Percentiles rank a stretch among this genome's conserved stretches.
These are phyloP conservation scores for Coemansia asiatica DNA, from an alignment of 192 early-diverging fungal species.

Conservation along the genomic window DNA sequence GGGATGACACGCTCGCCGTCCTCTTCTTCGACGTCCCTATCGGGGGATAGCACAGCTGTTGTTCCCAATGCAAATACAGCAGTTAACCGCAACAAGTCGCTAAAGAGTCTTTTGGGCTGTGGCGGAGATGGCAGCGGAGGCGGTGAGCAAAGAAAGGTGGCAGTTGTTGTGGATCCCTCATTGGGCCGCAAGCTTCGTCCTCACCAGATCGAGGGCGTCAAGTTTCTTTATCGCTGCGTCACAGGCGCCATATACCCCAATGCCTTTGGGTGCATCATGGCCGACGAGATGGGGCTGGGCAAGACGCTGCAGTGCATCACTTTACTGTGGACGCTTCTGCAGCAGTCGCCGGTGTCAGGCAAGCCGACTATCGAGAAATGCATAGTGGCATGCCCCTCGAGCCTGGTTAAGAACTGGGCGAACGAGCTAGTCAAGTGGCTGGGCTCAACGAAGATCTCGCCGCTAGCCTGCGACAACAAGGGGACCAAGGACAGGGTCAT, in stretches of 20 bases:
- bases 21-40: conserved; percentile 10
- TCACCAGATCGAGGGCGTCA: conserved; percentile 95
- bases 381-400: conserved; percentile 95
- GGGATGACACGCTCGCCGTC: conserved; percentile 17
- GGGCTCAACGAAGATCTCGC: conserved; percentile 75
- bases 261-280: conserved; percentile 97
- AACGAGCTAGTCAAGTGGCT: conserved; percentile 98
- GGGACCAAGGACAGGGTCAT: conserved; percentile 83
- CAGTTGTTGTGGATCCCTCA: conserved; percentile 85
- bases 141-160: conserved; percentile 41
- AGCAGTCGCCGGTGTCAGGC: conserved; percentile 82
- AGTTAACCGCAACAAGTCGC: conserved; percentile 37
- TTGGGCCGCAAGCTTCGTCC: conserved; percentile 84
- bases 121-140: conserved; percentile 12
- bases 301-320: conserved; percentile 92
- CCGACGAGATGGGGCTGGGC: conserved; percentile 95
- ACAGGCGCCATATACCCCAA: conserved; percentile 73
- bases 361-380: conserved; percentile 95
- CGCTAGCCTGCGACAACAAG: conserved; percentile 87
- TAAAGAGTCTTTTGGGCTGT: conserved; percentile 55
- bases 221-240: conserved; percentile 92
- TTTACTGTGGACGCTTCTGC: conserved; percentile 94
- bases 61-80: conserved; percentile 16
- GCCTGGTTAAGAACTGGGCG: conserved; percentile 96
- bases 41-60: not conserved